Percentiles rank a stretch among this genome's conserved stretches.
Evolutionary conservation across 257 asterid genomes (phyloP).

Genomic region (Craterostigma plantagineum): DNA sequence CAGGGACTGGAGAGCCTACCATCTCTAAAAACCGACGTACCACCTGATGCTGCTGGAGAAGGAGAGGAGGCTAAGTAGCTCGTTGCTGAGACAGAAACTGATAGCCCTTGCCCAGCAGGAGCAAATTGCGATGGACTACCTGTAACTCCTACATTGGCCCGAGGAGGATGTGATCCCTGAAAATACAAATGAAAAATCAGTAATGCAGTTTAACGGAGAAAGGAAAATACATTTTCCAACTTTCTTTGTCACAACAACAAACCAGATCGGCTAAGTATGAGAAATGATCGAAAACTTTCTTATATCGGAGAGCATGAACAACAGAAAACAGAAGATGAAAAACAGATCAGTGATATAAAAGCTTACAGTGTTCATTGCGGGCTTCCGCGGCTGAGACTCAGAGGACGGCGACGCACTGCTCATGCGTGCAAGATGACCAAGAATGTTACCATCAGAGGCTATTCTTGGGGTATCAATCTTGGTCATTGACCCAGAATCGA

Average conservation of each 20-base stretch:
- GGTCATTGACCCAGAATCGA: conserved; percentile 66
- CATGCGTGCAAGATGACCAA: conserved; percentile 42
- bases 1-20: conserved; percentile 52
- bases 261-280: too few relatives aligned
- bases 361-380: conserved; percentile 34
- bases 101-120: conserved; percentile 41
- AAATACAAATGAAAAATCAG: conserved; percentile 3
- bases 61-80: conserved; percentile 65
- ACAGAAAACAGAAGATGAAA: conserved; percentile 1
- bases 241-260: neutral
- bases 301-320: too few relatives aligned
- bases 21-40: conserved; percentile 67
- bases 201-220: neutral
- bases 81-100: conserved; percentile 54
- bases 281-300: too few relatives aligned
- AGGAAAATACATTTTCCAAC: too few relatives aligned
- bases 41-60: conserved; percentile 90
- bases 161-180: conserved; percentile 53
- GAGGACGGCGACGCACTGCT: conserved; percentile 77
- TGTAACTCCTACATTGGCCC: conserved; percentile 32
- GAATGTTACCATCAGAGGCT: conserved; percentile 47
- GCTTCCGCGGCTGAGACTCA: conserved; percentile 58
- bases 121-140: conserved; percentile 75
- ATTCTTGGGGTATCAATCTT: conserved; percentile 60
- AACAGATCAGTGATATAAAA: conserved; percentile 2